phyloP scores from a whole-genome alignment of 345 rosid species.

The Acer campestre region DNA sequence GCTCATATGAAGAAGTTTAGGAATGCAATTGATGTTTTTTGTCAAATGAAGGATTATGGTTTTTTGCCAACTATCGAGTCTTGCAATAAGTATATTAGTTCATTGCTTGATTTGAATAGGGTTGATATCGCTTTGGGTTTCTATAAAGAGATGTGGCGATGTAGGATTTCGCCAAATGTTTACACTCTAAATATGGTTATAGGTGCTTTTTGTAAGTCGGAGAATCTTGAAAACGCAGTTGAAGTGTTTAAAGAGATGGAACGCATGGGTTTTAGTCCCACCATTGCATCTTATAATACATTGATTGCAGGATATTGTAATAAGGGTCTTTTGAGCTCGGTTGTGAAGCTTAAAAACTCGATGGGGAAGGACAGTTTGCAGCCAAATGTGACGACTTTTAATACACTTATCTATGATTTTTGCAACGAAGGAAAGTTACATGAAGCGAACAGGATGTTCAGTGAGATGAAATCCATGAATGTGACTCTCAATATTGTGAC shows the following conservation, averaged over 20 bases:
- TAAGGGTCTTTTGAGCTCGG: conserved; percentile 67
- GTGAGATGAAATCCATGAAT: too few species aligned
- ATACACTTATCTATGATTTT: conserved; percentile 31
- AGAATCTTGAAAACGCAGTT: conserved; percentile 64
- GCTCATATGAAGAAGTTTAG: too few species aligned
- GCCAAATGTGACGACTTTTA: conserved; percentile 67
- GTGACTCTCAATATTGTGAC: too few species aligned
- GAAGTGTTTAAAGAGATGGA: conserved; percentile 61
- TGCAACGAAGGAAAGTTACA: too few species aligned
- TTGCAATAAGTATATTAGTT: conserved; percentile 80
- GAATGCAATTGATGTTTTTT: too few species aligned
- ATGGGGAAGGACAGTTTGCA: conserved; percentile 55
- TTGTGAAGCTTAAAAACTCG: conserved; percentile 57
- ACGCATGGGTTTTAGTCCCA: conserved; percentile 49
- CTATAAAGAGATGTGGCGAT: conserved; percentile 63
- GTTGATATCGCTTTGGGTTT: conserved; percentile 65
- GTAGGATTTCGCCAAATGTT: conserved; percentile 72
- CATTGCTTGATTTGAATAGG: conserved; percentile 55
- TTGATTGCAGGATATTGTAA: conserved; percentile 71
- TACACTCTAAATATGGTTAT: conserved; percentile 76
- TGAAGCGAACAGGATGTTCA: too few species aligned
- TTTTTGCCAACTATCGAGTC: conserved; percentile 34
- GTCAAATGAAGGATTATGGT: too few species aligned
- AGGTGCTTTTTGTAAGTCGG: conserved; percentile 58
- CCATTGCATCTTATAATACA: conserved; percentile 59